Percentiles rank a stretch among this genome's conserved stretches.
Evolutionary conservation across 225 moss, liverwort and hornwort genomes (phyloP).

Genomic region (Anthoceros angustus): DNA sequence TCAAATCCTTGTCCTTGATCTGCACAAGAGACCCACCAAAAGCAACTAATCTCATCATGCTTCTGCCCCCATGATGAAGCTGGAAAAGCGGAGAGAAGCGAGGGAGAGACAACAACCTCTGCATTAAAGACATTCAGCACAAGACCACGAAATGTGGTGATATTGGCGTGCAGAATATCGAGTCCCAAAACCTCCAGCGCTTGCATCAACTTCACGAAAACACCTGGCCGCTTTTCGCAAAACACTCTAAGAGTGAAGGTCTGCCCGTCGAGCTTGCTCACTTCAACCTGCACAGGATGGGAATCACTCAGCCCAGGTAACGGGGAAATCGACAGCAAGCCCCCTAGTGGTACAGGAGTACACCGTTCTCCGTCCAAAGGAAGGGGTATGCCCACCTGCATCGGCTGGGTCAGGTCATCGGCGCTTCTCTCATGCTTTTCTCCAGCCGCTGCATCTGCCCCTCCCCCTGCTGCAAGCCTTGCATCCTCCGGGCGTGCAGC

Average conservation of each 20-base stretch:
- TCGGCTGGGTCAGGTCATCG: conserved; percentile 65
- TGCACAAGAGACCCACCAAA: conserved; percentile 15
- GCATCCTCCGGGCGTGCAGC: neutral
- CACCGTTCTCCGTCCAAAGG: too few relatives aligned
- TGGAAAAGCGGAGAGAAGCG: neutral
- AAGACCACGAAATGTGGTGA: conserved; percentile 81
- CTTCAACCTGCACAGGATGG: conserved; percentile 54
- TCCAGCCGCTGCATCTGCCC: neutral
- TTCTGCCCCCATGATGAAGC: neutral
- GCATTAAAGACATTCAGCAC: conserved; percentile 88
- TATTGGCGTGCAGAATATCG: conserved; percentile 82
- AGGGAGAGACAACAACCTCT: conserved; percentile 33
- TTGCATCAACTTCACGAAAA: conserved; percentile 82
- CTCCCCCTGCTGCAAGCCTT: neutral
- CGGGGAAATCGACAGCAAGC: too few relatives aligned
- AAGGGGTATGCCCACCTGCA: conserved; percentile 35
- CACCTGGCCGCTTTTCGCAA: conserved; percentile 76
- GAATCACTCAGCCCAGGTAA: neutral
- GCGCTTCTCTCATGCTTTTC: conserved; percentile 20
- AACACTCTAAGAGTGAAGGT: conserved; percentile 68
- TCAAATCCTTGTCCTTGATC: conserved; percentile 60
- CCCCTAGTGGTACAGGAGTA: too few relatives aligned
- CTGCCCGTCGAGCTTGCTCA: conserved; percentile 64
- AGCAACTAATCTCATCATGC: neutral
- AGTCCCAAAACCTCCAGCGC: conserved; percentile 76